Evolutionary conservation across 331 rosid genomes (phyloP), one percentile per base, ranked within the genome.

Genomic region (Stylosanthes scabra): DNA sequence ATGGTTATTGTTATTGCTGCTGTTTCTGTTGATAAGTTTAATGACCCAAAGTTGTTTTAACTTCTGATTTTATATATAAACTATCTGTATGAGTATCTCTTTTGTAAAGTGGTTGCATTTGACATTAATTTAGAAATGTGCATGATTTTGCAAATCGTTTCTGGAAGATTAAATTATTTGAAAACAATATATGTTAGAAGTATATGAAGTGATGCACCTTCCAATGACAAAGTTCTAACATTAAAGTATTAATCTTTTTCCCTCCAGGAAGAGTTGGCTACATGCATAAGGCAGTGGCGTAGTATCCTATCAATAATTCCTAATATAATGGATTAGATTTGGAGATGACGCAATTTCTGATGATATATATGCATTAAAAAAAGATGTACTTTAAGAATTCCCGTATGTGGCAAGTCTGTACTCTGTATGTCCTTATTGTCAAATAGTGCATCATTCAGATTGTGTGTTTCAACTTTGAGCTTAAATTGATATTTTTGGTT

Each of bases 111-210:
- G 61, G 1, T 34, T 42, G 71, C 37, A 1, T 1, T 16, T 69
- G 34, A 11, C 16, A 27, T 34, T 51, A 52, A 61, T 61, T 49
- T 14, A 55, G 63, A 27, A 68, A 68, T 25, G 46, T 65, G 44
- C 16, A 60, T 40, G 9, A 8, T 20, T 54, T 62, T 66, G 51
- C 52, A 34, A 28, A 58, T 31, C 66, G 34, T 51, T 57, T 28
- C 16, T 59, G 49, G 8, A 5, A 49, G 68, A 12, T 20, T 29
- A 58, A 31, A 45, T 37, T 25, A 56, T 44, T 41, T 41, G 3
- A 41, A 41, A 41, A 41, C 2, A 56, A 13, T 31, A 40, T 11
- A 12, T 7, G 13, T 16, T 50, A 20, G 9, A 11, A 60, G 41
- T 11, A 58, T 56, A 61, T 49, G 7, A 15, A 16, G 6, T 59